Percentiles rank a stretch among this genome's conserved stretches.
Evolutionary conservation across 805 yeast genomes (phyloP).

Genomic region (Wickerhamiella lipophila): DNA sequence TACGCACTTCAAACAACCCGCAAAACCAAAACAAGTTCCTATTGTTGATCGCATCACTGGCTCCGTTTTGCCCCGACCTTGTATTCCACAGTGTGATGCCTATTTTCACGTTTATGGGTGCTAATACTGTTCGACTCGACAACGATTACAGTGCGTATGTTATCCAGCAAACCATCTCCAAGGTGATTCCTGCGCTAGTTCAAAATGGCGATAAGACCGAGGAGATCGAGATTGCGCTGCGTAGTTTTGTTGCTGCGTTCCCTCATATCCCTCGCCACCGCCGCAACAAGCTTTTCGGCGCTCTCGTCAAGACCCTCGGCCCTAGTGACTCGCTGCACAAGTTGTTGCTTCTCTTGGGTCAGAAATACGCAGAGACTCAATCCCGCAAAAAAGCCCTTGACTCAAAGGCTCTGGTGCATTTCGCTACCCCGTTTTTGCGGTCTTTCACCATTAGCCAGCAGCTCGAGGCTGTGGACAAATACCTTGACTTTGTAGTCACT

Average conservation of each 20-base stretch:
- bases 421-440: conserved; percentile 55
- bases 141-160: conserved; percentile 90
- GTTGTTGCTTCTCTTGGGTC: conserved; percentile 66
- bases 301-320: conserved; percentile 69
- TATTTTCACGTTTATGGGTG: conserved; percentile 98
- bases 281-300: conserved; percentile 69
- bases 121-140: conserved; percentile 90
- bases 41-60: conserved; percentile 75
- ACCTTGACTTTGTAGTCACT: conserved; percentile 17
- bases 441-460: conserved; percentile 56
- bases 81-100: conserved; percentile 97
- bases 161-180: conserved; percentile 77
- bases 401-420: conserved; percentile 55
- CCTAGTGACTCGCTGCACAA: conserved; percentile 52
- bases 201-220: conserved; percentile 36
- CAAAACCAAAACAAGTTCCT: conserved; percentile 86
- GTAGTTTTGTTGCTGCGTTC: conserved; percentile 89
- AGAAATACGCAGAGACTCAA: conserved; percentile 44
- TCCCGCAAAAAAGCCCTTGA: conserved; percentile 44
- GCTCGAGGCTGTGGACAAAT: conserved; percentile 23
- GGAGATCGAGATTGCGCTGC: conserved; percentile 71
- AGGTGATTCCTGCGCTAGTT: conserved; percentile 83
- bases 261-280: conserved; percentile 94
- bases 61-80: conserved; percentile 78
- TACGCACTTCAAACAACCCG: conserved; percentile 79